Evolutionary conservation across 2,329 filamentous ascomycete species (phyloP), one percentile per base, ranked within the genome.

Genomic region (Hypoxylon rubiginosum): DNA sequence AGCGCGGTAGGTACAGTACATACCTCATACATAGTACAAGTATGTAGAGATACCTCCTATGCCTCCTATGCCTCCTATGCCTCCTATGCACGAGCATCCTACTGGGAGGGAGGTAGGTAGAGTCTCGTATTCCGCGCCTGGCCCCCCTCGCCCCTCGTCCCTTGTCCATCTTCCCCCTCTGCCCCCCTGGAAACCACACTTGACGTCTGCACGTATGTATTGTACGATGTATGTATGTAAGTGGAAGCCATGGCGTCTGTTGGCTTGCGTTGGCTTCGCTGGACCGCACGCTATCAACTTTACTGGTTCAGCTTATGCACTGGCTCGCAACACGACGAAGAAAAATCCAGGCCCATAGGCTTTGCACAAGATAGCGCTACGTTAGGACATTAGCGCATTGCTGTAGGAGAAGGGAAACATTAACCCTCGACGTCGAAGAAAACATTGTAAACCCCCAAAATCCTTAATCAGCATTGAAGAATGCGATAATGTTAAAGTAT

Each of bases 61-160:
- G 30, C 10, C 10, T 2, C 8, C 13, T 17, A 39, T n/a, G 64
- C 34, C 43, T 34, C 30, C 5, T 24, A 41, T 46, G 52, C 21
- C 34, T 6, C 8, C 11, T 17, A 36, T 64, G 64, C 60, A 67
- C 49, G 45, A 48, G 39, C 36, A 56, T 62, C 53, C 59, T 26
- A 53, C n/a, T n/a, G n/a, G n/a, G n/a, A n/a, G n/a, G n/a, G n/a
- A n/a, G n/a, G n/a, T n/a, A n/a, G n/a, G n/a, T n/a, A n/a, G 36
- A 56, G 36, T 53, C 59, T 69, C 64, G 64, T 69, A 69, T 67
- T 69, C 57, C 50, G 3, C 3, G 13, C 3, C 36, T 3, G 4
- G 34, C 6, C 34, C 34, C 34, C 34, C 34, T 15, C 15, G 36
- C 28, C 39, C 26, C 41, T 21, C 28, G n/a, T n/a, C n/a, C n/a